A percentile compares a stretch with the other conserved stretches of the same genome.
Conservation (phyloP, 805 yeast species). For the Lachancea thermotolerans region DNA sequence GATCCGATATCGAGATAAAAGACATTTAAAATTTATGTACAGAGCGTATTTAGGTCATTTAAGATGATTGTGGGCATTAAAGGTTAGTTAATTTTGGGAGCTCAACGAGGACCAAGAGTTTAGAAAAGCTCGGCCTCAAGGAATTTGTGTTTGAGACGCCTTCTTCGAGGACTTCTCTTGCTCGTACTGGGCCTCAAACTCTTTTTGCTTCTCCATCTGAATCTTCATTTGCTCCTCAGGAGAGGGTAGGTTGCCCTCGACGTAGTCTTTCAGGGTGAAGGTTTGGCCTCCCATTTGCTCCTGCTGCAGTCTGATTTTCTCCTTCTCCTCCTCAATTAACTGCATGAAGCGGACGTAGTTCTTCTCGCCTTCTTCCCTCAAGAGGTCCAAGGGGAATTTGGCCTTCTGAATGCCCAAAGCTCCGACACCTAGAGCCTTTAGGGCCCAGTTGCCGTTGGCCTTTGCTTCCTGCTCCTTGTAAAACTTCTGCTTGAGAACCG, state of each 20-base stretch:
- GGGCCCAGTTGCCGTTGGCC: constrained; percentile 45
- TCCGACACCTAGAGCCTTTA: constrained; percentile 55
- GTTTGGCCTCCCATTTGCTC: constrained; percentile 79
- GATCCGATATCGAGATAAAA: not conserved
- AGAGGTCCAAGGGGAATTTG: constrained; percentile 68
- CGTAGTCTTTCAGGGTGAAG: constrained; percentile 75
- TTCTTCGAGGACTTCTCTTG: constrained; percentile 17
- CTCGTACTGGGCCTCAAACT: constrained; percentile 31
- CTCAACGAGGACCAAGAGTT: not conserved
- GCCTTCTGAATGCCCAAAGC: constrained; percentile 25
- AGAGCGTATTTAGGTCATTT: constrained; percentile 6
- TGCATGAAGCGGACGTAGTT: constrained; percentile 79
- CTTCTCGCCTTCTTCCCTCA: constrained; percentile 88
- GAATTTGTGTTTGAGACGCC: constrained; percentile 6
- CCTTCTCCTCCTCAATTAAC: constrained; percentile 78
- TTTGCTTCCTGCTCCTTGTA: constrained; percentile 43
- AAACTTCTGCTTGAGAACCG: constrained; percentile 65
- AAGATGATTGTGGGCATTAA: constrained; percentile 5
- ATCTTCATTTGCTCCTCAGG: constrained; percentile 54
- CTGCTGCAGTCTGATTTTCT: constrained; percentile 53
- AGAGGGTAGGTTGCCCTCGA: constrained; percentile 74
- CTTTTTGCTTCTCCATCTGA: constrained; percentile 38
- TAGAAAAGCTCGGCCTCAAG: not conserved
- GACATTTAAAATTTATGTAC: constrained; percentile 2
- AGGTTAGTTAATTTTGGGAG: not conserved